Evolutionary conservation across 495 filamentous ascomycete species (phyloP), one percentile per base, ranked within the genome.

Genomic region (Neurospora intermedia): DNA sequence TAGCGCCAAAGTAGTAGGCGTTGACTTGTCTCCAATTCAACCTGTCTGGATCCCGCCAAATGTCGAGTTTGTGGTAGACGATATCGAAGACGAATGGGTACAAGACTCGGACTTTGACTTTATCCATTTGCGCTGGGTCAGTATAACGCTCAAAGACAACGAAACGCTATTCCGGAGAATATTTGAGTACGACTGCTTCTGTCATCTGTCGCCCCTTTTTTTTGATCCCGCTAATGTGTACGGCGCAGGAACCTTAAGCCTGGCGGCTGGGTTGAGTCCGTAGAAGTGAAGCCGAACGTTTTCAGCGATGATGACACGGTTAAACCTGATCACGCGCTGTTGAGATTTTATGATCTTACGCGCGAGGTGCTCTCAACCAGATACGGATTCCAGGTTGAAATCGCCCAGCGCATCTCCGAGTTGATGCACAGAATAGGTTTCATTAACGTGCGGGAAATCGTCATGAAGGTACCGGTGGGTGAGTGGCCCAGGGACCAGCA

Each of bases 1-100:
- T 6, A 72, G 82, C 41, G 84, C 87, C 18, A 82, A 83, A 31
- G 84, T 92, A 18, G 78, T 88, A 45, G 91, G 91, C 18, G 87
- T 89, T 23, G 91, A 93, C 76, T 82, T 93, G 35, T 89, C 87
- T 5, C 85, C 88, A 1, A 89, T 90, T 46, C 88, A 90, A 72
- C 88, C 88, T 0, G 74, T 76, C 66, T 87, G 86, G 84, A 82
- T 88, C 1, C 87, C 88, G 7, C 84, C 88, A 0, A 82, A 90
- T 71, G 81, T 87, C 70, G 83, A 86, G 35, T 91, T 90, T 72
- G 83, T 88, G 62, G 81, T 91, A 70, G 89, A 90, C 73, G 89
- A 91, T 76, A 80, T 89, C 71, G 88, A 90, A 75, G 80, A 79
- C 69, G 80, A 84, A 13, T 89, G 88, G 88, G 79, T 84, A 6